A percentile compares a stretch with the other conserved stretches of the same genome.
Evolutionary conservation across 2,329 filamentous ascomycete genomes (phyloP).

Genomic region (Rutstroemia sp.): DNA sequence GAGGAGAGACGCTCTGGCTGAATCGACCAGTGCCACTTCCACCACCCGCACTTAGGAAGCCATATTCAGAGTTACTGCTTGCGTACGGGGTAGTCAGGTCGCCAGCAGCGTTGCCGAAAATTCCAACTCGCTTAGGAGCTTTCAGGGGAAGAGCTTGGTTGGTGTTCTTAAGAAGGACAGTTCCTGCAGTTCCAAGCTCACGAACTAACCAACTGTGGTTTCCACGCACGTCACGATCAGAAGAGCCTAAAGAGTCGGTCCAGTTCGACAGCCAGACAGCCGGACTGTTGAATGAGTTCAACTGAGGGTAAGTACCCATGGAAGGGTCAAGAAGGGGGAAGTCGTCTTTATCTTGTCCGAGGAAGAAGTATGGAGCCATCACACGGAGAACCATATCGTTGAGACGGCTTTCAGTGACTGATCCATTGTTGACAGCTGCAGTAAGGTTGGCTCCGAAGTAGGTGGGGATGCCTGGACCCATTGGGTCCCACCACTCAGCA

Average conservation of each 20-base stretch:
- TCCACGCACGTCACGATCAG: constrained; percentile 65
- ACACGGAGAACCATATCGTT: constrained; percentile 42
- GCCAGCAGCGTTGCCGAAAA: constrained; percentile 53
- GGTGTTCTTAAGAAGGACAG: constrained; percentile 56
- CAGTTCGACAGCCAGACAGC: constrained; percentile 35
- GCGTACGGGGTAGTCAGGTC: constrained; percentile 42
- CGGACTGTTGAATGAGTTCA: background rate
- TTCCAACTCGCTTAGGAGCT: constrained; percentile 36
- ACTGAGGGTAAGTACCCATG: background rate
- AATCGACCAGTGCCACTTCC: too few species aligned
- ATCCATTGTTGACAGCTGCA: constrained; percentile 42
- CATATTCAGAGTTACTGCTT: too few species aligned
- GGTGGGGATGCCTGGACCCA: constrained; percentile 1
- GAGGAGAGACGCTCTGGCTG: constrained; percentile 41
- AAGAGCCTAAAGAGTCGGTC: background rate
- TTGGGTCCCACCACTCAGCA: constrained; percentile 22
- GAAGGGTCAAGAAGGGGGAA: constrained; percentile 27
- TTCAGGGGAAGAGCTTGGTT: constrained; percentile 53
- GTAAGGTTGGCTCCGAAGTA: constrained; percentile 19
- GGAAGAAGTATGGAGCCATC: constrained; percentile 47
- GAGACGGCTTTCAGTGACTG: constrained; percentile 33
- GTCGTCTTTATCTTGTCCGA: constrained; percentile 43
- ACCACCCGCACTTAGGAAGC: too few species aligned
- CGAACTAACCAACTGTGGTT: constrained; percentile 29
- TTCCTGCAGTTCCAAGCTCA: constrained; percentile 47